Evolutionary conservation across 441 rosid genomes (phyloP).

Genomic region (Aquilaria agallochum): DNA sequence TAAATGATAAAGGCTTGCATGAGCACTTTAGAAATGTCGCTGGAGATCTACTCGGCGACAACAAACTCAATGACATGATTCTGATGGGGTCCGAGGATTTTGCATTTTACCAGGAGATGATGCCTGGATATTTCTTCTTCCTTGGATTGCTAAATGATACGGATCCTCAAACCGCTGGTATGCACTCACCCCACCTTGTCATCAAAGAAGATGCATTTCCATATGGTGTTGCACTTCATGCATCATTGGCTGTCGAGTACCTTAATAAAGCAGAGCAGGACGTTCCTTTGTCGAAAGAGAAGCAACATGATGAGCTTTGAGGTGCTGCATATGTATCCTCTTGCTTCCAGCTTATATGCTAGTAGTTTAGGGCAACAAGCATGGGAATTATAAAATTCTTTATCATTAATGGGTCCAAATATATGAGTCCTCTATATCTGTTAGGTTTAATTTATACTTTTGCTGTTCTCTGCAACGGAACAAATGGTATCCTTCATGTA

Average conservation of each 20-base stretch:
- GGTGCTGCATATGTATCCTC: background rate
- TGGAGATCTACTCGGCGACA: conserved; percentile 54
- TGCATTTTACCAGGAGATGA: conserved; percentile 68
- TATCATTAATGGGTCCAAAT: too few relatives aligned
- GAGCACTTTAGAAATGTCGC: conserved; percentile 51
- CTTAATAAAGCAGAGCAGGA: conserved; percentile 41
- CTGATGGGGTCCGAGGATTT: conserved; percentile 96
- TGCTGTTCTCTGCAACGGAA: too few relatives aligned
- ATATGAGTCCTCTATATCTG: too few relatives aligned
- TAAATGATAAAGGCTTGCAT: conserved; percentile 59
- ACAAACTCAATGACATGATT: conserved; percentile 57
- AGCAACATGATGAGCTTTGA: conserved; percentile 60
- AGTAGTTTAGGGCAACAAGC: too few relatives aligned
- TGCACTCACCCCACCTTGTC: conserved; percentile 59
- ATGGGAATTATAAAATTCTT: too few relatives aligned
- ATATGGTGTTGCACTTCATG: conserved; percentile 91
- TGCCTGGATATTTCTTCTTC: conserved; percentile 69
- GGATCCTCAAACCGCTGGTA: conserved; percentile 25
- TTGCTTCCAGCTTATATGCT: too few relatives aligned
- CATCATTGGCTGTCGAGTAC: conserved; percentile 65
- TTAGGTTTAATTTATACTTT: too few relatives aligned
- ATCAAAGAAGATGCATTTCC: conserved; percentile 75
- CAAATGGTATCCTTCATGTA: too few relatives aligned
- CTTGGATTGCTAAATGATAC: conserved; percentile 62
- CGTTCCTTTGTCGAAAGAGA: conserved; percentile 21